A percentile compares a stretch with the other conserved stretches of the same genome.
These are phyloP conservation scores for Fusarium equiseti DNA, from an alignment of 2,329 filamentous ascomycete species.

Conservation along the genomic window DNA sequence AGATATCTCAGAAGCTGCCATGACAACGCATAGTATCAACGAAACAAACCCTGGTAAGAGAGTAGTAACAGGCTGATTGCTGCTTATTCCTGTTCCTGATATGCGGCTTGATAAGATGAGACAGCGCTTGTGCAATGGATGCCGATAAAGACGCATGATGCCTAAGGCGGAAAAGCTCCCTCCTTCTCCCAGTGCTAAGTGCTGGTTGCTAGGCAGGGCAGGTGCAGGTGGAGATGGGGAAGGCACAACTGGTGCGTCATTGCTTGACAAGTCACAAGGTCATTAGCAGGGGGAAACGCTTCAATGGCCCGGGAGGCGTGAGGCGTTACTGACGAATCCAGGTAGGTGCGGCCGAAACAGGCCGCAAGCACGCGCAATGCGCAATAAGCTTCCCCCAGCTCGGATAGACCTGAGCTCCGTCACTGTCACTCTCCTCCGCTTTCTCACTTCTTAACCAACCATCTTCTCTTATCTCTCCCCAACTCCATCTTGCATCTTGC, in stretches of 20 bases:
- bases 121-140: constrained; percentile 27
- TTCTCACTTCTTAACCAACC: constrained; percentile 40
- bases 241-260: constrained; percentile 48
- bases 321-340: constrained; percentile 40
- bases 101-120: constrained; percentile 32
- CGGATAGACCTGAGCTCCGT: constrained; percentile 41
- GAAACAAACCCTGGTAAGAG: constrained; percentile 9
- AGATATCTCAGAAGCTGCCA: constrained; percentile 18
- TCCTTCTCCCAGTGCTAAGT: background rate
- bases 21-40: constrained; percentile 23
- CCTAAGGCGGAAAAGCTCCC: constrained; percentile 47
- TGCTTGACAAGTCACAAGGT: constrained; percentile 46
- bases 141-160: constrained; percentile 33
- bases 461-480: constrained; percentile 44
- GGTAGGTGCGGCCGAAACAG: constrained; percentile 45
- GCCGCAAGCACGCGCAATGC: constrained; percentile 47
- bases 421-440: constrained; percentile 41
- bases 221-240: constrained; percentile 43
- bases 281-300: constrained; percentile 33
- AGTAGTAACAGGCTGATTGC: constrained; percentile 16
- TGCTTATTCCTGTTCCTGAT: constrained; percentile 35
- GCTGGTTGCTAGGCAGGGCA: constrained; percentile 46
- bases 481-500: constrained; percentile 39
- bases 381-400: constrained; percentile 44
- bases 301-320: constrained; percentile 24